phyloP scores from a whole-genome alignment of 2,329 filamentous ascomycete genomes.

The Paracamarosporium sp. region DNA sequence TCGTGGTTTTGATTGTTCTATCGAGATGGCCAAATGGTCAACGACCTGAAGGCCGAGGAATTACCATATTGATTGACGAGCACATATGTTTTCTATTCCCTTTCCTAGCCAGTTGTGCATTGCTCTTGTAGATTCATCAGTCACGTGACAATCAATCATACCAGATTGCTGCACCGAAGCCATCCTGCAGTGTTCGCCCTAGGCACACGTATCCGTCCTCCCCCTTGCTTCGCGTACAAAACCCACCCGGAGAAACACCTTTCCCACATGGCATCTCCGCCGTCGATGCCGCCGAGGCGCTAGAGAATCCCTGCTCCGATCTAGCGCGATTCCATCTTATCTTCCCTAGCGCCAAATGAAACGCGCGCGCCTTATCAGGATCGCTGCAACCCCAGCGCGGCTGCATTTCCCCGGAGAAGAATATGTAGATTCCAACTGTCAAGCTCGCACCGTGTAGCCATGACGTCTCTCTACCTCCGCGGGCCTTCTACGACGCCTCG shows the following conservation, averaged over 20 bases:
- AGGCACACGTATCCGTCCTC: too few species aligned
- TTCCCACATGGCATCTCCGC: neutral
- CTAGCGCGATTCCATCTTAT: conserved; percentile 19
- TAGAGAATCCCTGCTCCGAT: conserved; percentile 12
- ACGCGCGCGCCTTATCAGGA: conserved; percentile 27
- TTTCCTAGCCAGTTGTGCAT: too few species aligned
- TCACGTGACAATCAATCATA: neutral
- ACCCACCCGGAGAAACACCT: conserved; percentile 14
- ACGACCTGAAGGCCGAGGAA: too few species aligned
- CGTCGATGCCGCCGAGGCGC: neutral
- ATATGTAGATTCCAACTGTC: neutral
- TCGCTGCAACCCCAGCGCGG: conserved; percentile 17
- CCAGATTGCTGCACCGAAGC: too few species aligned
- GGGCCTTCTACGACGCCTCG: neutral
- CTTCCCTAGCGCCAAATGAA: conserved; percentile 19
- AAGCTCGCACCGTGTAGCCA: neutral
- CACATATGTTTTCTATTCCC: too few species aligned
- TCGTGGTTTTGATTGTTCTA: neutral
- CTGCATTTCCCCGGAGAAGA: conserved; percentile 35
- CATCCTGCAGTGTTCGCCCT: too few species aligned
- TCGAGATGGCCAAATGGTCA: neutral
- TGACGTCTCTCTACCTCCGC: conserved; percentile 9
- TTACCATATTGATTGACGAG: too few species aligned
- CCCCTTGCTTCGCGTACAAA: neutral
- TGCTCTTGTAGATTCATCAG: too few species aligned